These are phyloP conservation scores for Asterophora parasitica DNA, from an alignment of 768 basidiomycete species.

Conservation along the genomic window DNA sequence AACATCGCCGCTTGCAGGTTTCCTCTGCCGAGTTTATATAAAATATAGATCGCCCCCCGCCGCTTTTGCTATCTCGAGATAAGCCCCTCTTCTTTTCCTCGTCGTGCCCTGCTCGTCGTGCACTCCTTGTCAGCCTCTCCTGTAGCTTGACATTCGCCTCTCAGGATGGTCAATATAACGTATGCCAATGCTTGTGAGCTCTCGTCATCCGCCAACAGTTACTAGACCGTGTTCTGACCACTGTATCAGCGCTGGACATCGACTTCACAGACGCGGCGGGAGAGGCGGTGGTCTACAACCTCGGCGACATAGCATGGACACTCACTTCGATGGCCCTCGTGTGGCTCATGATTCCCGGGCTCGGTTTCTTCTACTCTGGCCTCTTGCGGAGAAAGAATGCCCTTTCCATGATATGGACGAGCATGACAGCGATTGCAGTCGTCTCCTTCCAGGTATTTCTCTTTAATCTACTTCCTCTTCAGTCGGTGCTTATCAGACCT, in stretches of 20 bases:
- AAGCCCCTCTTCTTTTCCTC: neutral
- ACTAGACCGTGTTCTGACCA: neutral
- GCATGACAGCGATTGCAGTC: conserved; percentile 70
- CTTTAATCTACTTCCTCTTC: neutral
- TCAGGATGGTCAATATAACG: conserved; percentile 29
- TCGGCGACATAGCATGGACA: conserved; percentile 54
- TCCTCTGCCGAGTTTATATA: too few species aligned
- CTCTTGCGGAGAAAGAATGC: conserved; percentile 92
- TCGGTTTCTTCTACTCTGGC: conserved; percentile 89
- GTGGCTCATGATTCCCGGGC: conserved; percentile 81
- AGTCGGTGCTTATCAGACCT: neutral
- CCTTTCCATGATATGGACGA: conserved; percentile 81
- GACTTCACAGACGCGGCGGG: conserved; percentile 27
- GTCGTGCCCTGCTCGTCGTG: too few species aligned
- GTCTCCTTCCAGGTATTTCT: conserved; percentile 77
- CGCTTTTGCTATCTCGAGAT: too few species aligned
- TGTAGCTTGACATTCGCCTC: neutral
- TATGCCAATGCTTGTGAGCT: conserved; percentile 24
- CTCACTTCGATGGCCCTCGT: conserved; percentile 78
- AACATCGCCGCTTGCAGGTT: too few species aligned
- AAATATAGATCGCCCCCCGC: too few species aligned
- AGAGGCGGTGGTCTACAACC: conserved; percentile 34
- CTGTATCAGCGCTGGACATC: conserved; percentile 33
- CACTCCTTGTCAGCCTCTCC: neutral
- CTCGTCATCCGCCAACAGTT: too few species aligned